These are phyloP conservation scores for Arctostaphylos glauca DNA, from an alignment of 148 eudicot genomes.

Conservation along the genomic window DNA sequence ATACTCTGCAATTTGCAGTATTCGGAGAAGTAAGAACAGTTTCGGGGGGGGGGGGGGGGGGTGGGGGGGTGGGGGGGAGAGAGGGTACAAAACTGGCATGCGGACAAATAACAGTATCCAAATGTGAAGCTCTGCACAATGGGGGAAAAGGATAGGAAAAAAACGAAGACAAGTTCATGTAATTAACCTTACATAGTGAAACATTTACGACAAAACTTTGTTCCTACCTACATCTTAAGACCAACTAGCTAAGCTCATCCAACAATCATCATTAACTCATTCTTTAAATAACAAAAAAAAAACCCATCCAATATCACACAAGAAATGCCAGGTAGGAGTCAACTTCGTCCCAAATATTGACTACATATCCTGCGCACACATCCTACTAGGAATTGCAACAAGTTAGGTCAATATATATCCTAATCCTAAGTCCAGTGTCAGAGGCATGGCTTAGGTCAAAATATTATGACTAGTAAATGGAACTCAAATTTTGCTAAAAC, in stretches of 20 bases:
- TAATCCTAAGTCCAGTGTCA: not conserved
- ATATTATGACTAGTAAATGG: not conserved
- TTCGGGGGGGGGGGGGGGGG: no score
- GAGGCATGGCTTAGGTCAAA: not conserved
- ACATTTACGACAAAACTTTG: not conserved
- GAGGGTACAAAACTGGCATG: not conserved
- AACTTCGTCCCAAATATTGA: not conserved
- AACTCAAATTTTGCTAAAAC: no score
- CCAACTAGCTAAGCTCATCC: not conserved
- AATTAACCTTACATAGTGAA: not conserved
- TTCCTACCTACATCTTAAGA: not conserved
- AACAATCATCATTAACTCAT: not conserved
- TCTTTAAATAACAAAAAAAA: not conserved
- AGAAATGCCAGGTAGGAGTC: not conserved
- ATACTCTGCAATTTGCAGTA: not conserved
- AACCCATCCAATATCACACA: not conserved
- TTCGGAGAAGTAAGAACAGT: not conserved
- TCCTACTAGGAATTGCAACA: slow-evolving; percentile 5
- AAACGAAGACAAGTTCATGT: not conserved
- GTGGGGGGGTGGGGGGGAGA: not conserved
- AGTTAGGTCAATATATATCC: not conserved
- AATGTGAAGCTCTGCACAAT: not conserved
- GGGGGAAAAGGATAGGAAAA: not conserved
- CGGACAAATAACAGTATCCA: not conserved
- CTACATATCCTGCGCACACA: not conserved